A percentile compares a stretch with the other conserved stretches of the same genome.
Conservation (phyloP, 129 eudicot genomes). For the Flaveria ramosissima region DNA sequence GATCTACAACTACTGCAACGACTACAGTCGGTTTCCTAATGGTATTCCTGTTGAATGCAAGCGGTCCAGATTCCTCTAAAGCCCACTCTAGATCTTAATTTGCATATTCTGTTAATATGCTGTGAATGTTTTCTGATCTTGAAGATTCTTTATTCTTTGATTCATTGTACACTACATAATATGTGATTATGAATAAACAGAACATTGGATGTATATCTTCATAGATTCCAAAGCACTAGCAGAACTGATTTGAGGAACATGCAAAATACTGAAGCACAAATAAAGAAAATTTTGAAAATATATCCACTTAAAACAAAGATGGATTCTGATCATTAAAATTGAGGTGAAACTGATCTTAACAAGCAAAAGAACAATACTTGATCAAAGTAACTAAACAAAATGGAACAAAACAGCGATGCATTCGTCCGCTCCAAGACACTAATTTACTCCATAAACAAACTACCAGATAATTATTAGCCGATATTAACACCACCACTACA, state of each 20-base stretch:
- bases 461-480: conserved; percentile 17
- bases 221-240: background rate
- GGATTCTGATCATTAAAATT: background rate
- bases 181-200: background rate
- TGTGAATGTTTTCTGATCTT: background rate
- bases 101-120: background rate
- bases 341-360: background rate
- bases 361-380: conserved; percentile 15
- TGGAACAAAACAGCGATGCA: background rate
- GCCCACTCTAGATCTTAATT: background rate
- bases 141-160: conserved; percentile 30
- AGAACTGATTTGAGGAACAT: background rate
- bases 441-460: conserved; percentile 10
- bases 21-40: conserved; percentile 6
- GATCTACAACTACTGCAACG: conserved; percentile 33
- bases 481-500: conserved; percentile 13
- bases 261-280: background rate
- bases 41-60: conserved; percentile 27
- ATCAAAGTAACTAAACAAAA: conserved; percentile 13
- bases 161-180: background rate
- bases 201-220: background rate
- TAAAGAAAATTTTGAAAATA: background rate
- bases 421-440: background rate
- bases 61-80: conserved; percentile 25
- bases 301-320: background rate